phyloP scores from a whole-genome alignment of 1,284 basidiomycete genomes.

The Salmacisia buchloeana region DNA sequence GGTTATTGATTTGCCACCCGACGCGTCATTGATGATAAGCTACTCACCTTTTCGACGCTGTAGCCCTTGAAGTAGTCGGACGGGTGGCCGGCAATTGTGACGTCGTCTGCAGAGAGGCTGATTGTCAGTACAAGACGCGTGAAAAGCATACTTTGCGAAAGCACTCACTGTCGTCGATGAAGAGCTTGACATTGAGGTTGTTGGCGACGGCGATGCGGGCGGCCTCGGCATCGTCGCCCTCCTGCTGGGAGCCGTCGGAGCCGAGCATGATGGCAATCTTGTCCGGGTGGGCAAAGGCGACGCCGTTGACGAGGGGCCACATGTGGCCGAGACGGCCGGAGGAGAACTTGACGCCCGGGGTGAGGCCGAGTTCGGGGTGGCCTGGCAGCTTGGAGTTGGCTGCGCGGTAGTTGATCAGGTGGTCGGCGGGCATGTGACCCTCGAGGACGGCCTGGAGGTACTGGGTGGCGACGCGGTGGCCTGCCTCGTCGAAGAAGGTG shows the following conservation, averaged over 20 bases:
- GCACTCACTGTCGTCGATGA: conserved; percentile 68
- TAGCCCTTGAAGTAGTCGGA: conserved; percentile 75
- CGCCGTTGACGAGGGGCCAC: conserved; percentile 64
- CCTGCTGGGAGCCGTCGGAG: conserved; percentile 80
- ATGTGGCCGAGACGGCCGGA: conserved; percentile 54
- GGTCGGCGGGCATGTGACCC: conserved; percentile 65
- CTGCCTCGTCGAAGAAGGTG: conserved; percentile 55
- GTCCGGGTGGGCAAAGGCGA: conserved; percentile 68
- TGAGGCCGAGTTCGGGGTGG: conserved; percentile 75
- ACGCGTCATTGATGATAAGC: not conserved
- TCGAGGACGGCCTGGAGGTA: conserved; percentile 72
- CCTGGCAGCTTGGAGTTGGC: conserved; percentile 77
- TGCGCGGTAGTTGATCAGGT: conserved; percentile 73
- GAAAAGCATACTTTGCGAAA: conserved; percentile 66
- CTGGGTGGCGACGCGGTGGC: conserved; percentile 79
- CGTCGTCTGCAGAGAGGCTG: conserved; percentile 5
- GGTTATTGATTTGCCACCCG: not conserved
- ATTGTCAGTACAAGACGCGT: conserved; percentile 54
- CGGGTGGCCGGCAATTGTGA: conserved; percentile 57
- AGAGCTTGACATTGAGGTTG: conserved; percentile 69
- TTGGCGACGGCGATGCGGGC: conserved; percentile 76
- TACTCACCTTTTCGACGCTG: conserved; percentile 56
- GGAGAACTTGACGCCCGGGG: conserved; percentile 78
- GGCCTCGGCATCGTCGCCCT: conserved; percentile 80
- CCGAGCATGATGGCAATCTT: conserved; percentile 74